Base-by-base conservation (phyloP, 1,284 basidiomycete species). In the Ustilago bromivora region DNA sequence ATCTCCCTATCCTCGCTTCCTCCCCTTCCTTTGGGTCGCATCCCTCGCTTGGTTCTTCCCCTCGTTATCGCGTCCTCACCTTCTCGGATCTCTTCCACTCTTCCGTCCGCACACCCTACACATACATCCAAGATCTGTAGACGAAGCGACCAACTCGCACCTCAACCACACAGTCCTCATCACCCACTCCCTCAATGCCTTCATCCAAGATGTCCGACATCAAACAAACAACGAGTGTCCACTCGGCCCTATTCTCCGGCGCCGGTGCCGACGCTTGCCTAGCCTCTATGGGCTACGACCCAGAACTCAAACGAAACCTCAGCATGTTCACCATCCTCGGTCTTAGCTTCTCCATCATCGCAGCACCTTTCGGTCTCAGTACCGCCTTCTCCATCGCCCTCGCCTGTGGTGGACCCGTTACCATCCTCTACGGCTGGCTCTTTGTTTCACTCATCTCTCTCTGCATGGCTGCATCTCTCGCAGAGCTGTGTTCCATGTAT, bases 311-410 rank as follows among this genome's bases (percentile, higher is more conserved):
- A 35, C 84, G 88, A 32, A 87, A 85, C 40, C 76, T 88, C n/a
- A 87, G 87, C 52, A 88, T 88, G 87, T 80, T 88, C 19, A 86
- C 87, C 36, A 85, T 88, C n/a, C 82, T 88, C 6, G 88, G 88
- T 36, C 78, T 88, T 15, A 82, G 81, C 49, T 87, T 87, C 52
- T 86, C 86, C 32, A 88, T 88, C 82, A 87, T 88, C 82, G 88
- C 88, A 17, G 86, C 88, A 9, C 86, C 87, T 1, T 88, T 87
- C 54, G 87, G 88, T 13, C 84, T 87, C 8, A 83, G 79, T 46
- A 88, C 87, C 15, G 87, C 87, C 17, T 78, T 88, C 41, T 84
- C 85, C 47, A 87, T 88, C 54, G 87, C 88, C 7, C 79, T 89
- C 51, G 87, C 86, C 6, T 87, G 88, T 70, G 88, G 88, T 12